phyloP scores from a whole-genome alignment of 768 basidiomycete species.

The Boletus insuetus region DNA sequence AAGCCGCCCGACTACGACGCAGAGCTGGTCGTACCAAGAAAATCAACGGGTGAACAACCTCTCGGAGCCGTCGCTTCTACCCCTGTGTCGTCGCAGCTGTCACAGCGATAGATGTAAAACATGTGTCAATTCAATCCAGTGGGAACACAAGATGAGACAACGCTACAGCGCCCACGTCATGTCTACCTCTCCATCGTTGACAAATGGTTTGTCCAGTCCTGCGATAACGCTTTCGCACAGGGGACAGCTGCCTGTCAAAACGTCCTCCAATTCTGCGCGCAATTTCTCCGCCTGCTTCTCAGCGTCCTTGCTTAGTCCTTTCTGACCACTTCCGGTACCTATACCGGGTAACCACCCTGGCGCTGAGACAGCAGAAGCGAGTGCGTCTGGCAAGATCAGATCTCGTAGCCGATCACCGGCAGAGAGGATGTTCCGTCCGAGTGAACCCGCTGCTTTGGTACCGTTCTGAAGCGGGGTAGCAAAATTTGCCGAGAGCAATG shows the following conservation, averaged over 20 bases:
- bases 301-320: constrained; percentile 44
- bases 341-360: constrained; percentile 78
- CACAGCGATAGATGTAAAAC: constrained; percentile 7
- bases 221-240: constrained; percentile 88
- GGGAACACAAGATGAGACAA: neutral
- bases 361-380: constrained; percentile 79
- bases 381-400: constrained; percentile 90
- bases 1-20: constrained; percentile 68
- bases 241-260: constrained; percentile 88
- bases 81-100: neutral
- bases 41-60: constrained; percentile 49
- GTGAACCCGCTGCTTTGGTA: constrained; percentile 59
- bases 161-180: constrained; percentile 68
- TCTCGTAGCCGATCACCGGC: constrained; percentile 90
- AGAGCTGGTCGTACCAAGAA: constrained; percentile 78
- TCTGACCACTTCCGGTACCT: constrained; percentile 45
- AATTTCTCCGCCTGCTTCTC: constrained; percentile 69
- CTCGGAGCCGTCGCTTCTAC: too few relatives aligned
- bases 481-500: constrained; percentile 76
- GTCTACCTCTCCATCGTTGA: constrained; percentile 74
- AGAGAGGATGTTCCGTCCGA: constrained; percentile 79
- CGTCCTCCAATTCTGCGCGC: constrained; percentile 81
- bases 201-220: constrained; percentile 85
- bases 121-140: neutral
- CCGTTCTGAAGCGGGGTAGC: constrained; percentile 57